Evolutionary conservation across 1,139 yeast genomes (phyloP).

Genomic region (Barnettozyma hawaiiensis): DNA sequence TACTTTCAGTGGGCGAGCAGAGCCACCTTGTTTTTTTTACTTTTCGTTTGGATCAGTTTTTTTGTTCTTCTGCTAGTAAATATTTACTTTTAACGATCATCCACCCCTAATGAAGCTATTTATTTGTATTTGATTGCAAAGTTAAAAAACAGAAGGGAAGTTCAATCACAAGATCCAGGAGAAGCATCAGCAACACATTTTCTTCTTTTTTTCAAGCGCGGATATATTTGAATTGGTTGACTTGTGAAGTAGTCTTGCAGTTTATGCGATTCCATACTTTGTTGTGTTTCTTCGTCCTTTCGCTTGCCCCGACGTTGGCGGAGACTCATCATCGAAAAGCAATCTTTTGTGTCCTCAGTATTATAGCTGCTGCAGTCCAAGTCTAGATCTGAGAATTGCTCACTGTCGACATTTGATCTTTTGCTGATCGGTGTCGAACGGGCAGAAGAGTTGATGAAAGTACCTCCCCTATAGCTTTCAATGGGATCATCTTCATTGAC

Average conservation of each 20-base stretch:
- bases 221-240: constrained; percentile 16
- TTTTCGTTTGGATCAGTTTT: too few relatives aligned
- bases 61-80: too few relatives aligned
- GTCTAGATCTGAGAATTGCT: constrained; percentile 10
- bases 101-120: too few relatives aligned
- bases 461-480: neutral
- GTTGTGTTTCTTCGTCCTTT: neutral
- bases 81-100: too few relatives aligned
- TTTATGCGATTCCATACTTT: neutral
- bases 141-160: neutral
- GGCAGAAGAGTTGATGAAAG: constrained; percentile 13
- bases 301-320: neutral
- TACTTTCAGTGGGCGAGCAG: too few relatives aligned
- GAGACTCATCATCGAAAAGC: constrained; percentile 1
- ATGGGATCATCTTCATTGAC: neutral
- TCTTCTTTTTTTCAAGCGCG: constrained; percentile 16
- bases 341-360: neutral
- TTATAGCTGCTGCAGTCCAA: neutral
- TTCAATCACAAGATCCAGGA: neutral
- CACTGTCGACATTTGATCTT: constrained; percentile 7
- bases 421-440: constrained; percentile 5
- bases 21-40: too few relatives aligned
- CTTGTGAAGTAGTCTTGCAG: constrained; percentile 8
- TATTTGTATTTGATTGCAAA: neutral
- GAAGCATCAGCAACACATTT: constrained; percentile 8